Percentiles rank a stretch among this genome's conserved stretches.
These are phyloP conservation scores for Penicillium occitanis DNA, from an alignment of 2,329 filamentous ascomycete genomes.

Conservation along the genomic window DNA sequence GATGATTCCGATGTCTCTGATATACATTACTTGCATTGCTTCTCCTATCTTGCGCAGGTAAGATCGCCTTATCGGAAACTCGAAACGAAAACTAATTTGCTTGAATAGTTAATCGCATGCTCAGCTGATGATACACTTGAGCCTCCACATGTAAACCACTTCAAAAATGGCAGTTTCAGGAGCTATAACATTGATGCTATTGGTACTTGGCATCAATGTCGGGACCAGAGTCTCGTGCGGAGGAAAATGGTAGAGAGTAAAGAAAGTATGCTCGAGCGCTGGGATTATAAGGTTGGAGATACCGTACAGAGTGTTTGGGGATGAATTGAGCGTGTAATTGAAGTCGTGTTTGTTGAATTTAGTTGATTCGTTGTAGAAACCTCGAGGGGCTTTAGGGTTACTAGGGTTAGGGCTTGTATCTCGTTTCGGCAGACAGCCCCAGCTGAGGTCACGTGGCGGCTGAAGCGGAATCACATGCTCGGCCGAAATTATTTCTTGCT, in stretches of 20 bases:
- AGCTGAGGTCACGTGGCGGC: conserved; percentile 6
- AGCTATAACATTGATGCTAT: conserved; percentile 17
- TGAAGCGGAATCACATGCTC: conserved; percentile 7
- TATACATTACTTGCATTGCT: conserved; percentile 20
- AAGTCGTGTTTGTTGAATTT: background rate
- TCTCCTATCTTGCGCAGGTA: conserved; percentile 21
- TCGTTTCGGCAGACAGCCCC: background rate
- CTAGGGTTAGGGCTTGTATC: background rate
- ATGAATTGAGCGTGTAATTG: background rate
- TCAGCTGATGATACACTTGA: conserved; percentile 17
- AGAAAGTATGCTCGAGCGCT: conserved; percentile 4
- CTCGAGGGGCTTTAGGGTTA: background rate
- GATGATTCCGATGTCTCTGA: background rate
- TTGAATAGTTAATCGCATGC: conserved; percentile 13
- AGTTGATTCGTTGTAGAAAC: background rate
- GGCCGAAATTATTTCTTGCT: conserved; percentile 2
- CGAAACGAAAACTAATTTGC: background rate
- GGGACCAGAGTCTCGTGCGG: conserved; percentile 15
- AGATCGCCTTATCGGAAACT: background rate
- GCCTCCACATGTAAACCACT: conserved; percentile 6
- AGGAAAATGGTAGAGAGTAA: conserved; percentile 7
- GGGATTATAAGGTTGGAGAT: conserved; percentile 14
- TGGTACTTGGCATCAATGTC: conserved; percentile 21
- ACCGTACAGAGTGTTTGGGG: conserved; percentile 20
- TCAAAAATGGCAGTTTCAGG: conserved; percentile 4